Base-by-base conservation (phyloP, 345 rosid genomes). In the Adansonia digitata region DNA sequence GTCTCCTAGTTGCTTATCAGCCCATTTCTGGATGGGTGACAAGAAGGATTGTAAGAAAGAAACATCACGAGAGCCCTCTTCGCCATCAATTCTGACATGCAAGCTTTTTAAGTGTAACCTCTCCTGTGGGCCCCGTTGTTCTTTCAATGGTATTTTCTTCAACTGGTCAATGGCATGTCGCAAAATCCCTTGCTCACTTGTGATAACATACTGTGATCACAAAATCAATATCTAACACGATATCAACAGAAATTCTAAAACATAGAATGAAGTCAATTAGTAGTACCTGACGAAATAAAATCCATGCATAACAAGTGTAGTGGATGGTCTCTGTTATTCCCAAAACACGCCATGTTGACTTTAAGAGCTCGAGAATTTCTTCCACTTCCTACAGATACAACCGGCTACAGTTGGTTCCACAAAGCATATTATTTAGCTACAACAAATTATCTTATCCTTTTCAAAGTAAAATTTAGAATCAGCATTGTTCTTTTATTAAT, bases 261-360 rank as follows among this genome's bases (percentile, higher is more conserved):
- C 66, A 62, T 42, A 40, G 7, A 53, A 63, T 15, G 43, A 62
- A 73, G 56, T 70, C 73, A 11, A 72, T 49, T 48, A 70, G 73
- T 46, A 52, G 55, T 91, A 95, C 99, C 99, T 95, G 99, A 72
- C 94, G 94, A 82, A 91, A 89, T 82, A 95, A 84, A 64, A 95
- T 87, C 92, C 92, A 95, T 27, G 94, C 85, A 74, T 91, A 95
- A 88, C 97, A 95, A 63, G 97, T 90, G 84, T 86, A 90, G 74
- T 95, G 99, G 76, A 91, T 90, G 71, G 98, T 95, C 88, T 93
- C 98, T 43, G 97, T 91, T 71, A 95, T 84, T 79, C 99, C 99
- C 65, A 95, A 86, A 78, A 93, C 91, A 80, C 94, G 92, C 99
- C 99, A 93, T 9, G 98, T 93, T 49, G 96, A 93, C 87, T 89